These are phyloP conservation scores for Pezicula carpinea DNA, from an alignment of 2,329 filamentous ascomycete genomes.

Conservation along the genomic window DNA sequence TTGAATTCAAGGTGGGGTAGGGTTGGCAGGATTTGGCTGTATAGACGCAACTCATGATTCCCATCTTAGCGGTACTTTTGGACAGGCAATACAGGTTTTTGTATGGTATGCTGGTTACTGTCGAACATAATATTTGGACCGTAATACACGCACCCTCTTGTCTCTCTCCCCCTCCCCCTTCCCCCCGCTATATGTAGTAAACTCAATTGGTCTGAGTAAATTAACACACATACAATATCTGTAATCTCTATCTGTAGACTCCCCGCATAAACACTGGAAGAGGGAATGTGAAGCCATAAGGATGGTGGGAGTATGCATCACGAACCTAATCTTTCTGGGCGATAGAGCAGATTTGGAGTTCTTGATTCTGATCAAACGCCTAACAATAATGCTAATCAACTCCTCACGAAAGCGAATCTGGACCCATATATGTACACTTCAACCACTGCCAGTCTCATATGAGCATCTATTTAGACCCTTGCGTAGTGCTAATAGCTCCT, in stretches of 20 bases:
- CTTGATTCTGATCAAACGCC: not conserved
- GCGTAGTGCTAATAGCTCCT: conserved; percentile 19
- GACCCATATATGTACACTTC: conserved; percentile 1
- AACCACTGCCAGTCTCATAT: not conserved
- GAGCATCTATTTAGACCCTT: conserved; percentile 13
- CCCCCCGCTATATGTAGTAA: too few relatives aligned
- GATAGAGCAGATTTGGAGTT: too few relatives aligned
- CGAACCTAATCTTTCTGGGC: too few relatives aligned
- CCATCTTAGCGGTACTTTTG: not conserved
- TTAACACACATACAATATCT: too few relatives aligned
- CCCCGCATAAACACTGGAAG: too few relatives aligned
- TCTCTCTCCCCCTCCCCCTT: too few relatives aligned
- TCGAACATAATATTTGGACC: not conserved
- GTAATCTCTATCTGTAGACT: too few relatives aligned
- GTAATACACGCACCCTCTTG: too few relatives aligned
- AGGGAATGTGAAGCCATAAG: too few relatives aligned
- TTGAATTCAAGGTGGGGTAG: conserved; percentile 1
- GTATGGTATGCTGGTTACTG: not conserved
- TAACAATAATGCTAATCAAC: not conserved
- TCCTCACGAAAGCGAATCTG: conserved; percentile 1
- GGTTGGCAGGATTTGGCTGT: conserved; percentile 7
- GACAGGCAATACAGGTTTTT: not conserved
- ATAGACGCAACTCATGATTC: conserved; percentile 15
- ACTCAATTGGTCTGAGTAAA: too few relatives aligned
- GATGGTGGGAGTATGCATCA: too few relatives aligned